These are phyloP conservation scores for Albugo candida DNA, from an alignment of 352 stramenopile genomes.

Conservation along the genomic window DNA sequence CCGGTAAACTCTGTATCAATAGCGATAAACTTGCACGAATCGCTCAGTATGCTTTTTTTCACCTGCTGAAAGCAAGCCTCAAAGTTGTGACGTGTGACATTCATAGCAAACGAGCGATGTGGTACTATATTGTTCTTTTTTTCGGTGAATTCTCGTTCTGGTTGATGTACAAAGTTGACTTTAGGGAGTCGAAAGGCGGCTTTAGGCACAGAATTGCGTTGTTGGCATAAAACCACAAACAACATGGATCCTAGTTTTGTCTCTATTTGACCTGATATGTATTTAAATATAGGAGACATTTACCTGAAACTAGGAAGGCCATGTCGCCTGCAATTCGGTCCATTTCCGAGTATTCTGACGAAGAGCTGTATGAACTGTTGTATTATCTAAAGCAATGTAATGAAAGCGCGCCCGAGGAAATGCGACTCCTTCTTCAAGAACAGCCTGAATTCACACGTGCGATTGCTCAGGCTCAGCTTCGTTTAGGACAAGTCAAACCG, in stretches of 20 bases:
- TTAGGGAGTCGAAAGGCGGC: too few species aligned
- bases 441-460: constrained; percentile 53
- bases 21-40: constrained; percentile 48
- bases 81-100: constrained; percentile 73
- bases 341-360: too few species aligned
- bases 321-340: too few species aligned
- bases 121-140: not conserved
- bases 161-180: too few species aligned
- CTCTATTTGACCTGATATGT: too few species aligned
- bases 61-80: constrained; percentile 28
- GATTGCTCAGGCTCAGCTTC: constrained; percentile 46
- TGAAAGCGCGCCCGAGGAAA: constrained; percentile 54
- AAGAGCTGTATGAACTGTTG: constrained; percentile 54
- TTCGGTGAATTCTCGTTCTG: too few species aligned
- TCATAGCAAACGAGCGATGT: constrained; percentile 17
- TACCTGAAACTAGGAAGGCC: too few species aligned
- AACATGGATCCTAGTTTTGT: too few species aligned
- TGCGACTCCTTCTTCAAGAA: constrained; percentile 40
- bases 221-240: too few species aligned
- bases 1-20: constrained; percentile 77
- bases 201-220: too few species aligned
- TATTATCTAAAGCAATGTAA: constrained; percentile 67
- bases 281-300: too few species aligned
- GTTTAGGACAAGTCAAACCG: constrained; percentile 29
- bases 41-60: constrained; percentile 30